Base-by-base conservation (phyloP, 2,329 filamentous ascomycete species). In the Lachnellula occidentalis region DNA sequence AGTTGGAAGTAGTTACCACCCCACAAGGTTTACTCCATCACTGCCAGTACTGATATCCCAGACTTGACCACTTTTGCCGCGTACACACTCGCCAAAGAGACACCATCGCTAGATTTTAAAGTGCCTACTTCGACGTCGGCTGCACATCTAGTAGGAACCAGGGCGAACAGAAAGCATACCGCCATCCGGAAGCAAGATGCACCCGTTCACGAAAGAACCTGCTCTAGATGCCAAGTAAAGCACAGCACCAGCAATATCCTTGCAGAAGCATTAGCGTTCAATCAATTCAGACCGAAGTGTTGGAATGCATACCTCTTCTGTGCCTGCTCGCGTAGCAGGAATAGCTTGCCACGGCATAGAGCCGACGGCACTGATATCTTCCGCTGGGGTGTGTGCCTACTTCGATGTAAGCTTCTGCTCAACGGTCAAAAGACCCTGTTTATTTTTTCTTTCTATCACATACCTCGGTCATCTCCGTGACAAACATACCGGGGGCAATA, bases 231-330 rank as follows among this genome's bases (percentile, higher is more conserved):
- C 75, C 59, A 92, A 72, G 66, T 81, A 92, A 21, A 92, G 86
- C 3, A 92, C 82, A 3, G 79, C 78, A 1, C 85, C 88, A 0
- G 86, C 88, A 60, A 92, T 86, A 70, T 92, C 88, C 74, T 91
- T 45, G 37, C 21, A 50, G 27, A 42, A 7, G 14, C 4, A n/a
- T 48, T 41, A 53, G 39, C 45, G 36, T 51, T 51, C 27, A 5
- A 51, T 39, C 24, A 49, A 39, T 39, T 51, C 39, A 45, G 34
- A 21, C 24, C 46, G 50, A 34, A 52, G 6, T 34, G 39, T 12
- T 27, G 50, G n/a, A n/a, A n/a, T n/a, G 50, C 39, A 42, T 42
- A 42, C 41, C 50, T 46, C 22, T 14, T 47, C 42, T 46, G 46
- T 42, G 42, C 50, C 42, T 34, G 21, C 31, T 46, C 50, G 41